phyloP scores from a whole-genome alignment of 106 monocot species.

The Alisma plantagoaquatica region DNA sequence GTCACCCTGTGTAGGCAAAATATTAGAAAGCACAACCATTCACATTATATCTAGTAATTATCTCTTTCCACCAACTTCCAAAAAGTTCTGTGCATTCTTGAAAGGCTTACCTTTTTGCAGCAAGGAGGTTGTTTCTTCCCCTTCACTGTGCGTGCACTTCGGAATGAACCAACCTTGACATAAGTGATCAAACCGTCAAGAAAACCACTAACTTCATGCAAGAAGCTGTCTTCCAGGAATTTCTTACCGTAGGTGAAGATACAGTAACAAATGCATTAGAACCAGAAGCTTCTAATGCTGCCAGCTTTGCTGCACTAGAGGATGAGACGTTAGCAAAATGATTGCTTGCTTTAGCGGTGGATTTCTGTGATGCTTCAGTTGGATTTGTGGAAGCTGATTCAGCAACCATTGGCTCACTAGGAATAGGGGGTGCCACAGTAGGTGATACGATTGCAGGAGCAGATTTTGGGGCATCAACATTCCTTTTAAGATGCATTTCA shows the following conservation, averaged over 20 bases:
- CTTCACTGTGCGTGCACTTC: conserved; percentile 46
- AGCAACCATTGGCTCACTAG: conserved; percentile 58
- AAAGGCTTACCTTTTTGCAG: conserved; percentile 83
- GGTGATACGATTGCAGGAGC: conserved; percentile 47
- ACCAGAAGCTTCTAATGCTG: conserved; percentile 47
- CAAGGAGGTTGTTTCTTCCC: conserved; percentile 65
- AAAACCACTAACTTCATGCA: not conserved
- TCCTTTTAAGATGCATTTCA: conserved; percentile 82
- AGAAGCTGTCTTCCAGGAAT: not conserved
- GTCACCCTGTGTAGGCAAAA: conserved; percentile 37
- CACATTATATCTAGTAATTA: too few species aligned
- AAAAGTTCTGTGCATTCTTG: too few species aligned
- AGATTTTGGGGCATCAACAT: conserved; percentile 23
- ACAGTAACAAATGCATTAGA: conserved; percentile 50
- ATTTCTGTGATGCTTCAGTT: conserved; percentile 23
- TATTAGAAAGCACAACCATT: too few species aligned
- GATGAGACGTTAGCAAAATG: conserved; percentile 49
- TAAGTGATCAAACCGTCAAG: not conserved
- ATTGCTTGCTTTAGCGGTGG: conserved; percentile 20
- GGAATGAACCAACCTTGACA: conserved; percentile 69
- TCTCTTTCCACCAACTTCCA: too few species aligned
- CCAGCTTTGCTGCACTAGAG: conserved; percentile 53
- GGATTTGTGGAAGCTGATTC: conserved; percentile 23
- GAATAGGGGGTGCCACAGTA: conserved; percentile 55
- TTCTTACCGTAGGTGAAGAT: conserved; percentile 70